Evolutionary conservation across 176 grass and related monocot genomes (phyloP).

Genomic region (Oryza nivara): DNA sequence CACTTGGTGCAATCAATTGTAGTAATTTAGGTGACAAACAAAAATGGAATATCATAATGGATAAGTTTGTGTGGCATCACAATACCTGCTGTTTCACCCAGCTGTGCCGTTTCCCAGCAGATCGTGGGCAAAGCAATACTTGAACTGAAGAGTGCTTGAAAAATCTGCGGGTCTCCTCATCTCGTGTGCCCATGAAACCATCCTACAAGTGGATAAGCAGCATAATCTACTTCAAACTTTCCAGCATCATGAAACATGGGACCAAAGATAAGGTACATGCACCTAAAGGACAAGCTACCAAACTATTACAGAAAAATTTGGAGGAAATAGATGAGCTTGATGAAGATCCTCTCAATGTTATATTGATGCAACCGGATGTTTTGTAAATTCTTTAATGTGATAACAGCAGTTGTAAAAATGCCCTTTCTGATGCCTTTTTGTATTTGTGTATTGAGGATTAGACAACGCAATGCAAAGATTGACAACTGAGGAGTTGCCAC

Average conservation of each 20-base stretch:
- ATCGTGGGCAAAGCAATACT: conserved; percentile 75
- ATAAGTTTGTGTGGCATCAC: conserved; percentile 16
- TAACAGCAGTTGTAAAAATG: not conserved
- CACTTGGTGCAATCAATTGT: not conserved
- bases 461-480: not conserved
- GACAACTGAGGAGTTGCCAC: not conserved
- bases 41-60: conserved; percentile 17
- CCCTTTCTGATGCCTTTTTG: not conserved
- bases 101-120: conserved; percentile 76
- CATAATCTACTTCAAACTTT: conserved; percentile 26
- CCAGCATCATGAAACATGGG: conserved; percentile 28
- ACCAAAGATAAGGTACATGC: not conserved
- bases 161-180: conserved; percentile 81
- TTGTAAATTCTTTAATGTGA: conserved; percentile 16
- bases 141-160: conserved; percentile 96
- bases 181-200: conserved; percentile 77
- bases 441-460: not conserved
- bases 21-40: not conserved
- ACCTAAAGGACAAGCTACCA: not conserved
- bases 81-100: conserved; percentile 77
- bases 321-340: conserved; percentile 1
- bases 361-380: conserved; percentile 2
- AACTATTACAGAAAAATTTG: not conserved
- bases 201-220: conserved; percentile 43
- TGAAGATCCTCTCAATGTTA: conserved; percentile 18